A percentile compares a stretch with the other conserved stretches of the same genome.
Conservation (phyloP, 352 stramenopile genomes). For the Phytophthora cajani region DNA sequence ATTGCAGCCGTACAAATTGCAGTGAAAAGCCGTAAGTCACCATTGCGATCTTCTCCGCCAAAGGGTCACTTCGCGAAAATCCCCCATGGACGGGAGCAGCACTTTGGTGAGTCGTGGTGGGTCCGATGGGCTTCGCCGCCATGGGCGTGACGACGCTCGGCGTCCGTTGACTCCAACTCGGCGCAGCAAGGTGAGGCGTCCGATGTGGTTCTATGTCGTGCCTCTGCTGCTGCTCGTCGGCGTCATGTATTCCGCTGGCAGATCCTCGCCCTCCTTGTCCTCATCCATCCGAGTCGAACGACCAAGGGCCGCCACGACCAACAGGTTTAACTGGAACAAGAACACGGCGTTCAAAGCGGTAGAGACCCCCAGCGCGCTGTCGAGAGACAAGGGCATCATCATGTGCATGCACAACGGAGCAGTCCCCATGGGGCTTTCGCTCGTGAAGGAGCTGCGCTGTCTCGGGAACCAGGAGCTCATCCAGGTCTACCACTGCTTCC, state of each 20-base stretch:
- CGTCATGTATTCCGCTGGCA: background rate
- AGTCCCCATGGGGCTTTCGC: slow-evolving; percentile 8
- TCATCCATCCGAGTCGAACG: background rate
- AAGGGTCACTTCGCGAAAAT: background rate
- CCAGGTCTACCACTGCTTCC: slow-evolving; percentile 13
- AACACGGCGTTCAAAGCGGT: background rate
- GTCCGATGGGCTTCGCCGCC: background rate
- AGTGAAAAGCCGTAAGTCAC: background rate
- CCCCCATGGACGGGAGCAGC: background rate
- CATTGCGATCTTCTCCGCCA: background rate
- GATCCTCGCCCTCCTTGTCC: background rate
- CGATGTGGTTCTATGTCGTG: background rate
- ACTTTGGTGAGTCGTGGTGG: slow-evolving; percentile 3
- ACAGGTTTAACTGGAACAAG: background rate
- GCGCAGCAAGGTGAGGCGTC: slow-evolving; percentile 1
- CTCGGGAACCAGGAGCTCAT: slow-evolving; percentile 15
- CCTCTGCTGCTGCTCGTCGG: slow-evolving; percentile 3
- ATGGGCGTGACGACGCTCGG: background rate
- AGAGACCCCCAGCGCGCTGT: background rate
- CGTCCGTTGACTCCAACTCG: background rate
- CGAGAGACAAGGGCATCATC: slow-evolving; percentile 14
- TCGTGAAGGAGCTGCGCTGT: background rate
- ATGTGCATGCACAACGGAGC: slow-evolving; percentile 14
- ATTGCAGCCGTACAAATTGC: no score
- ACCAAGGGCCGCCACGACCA: background rate